Base-by-base conservation (phyloP, 2,329 filamentous ascomycete species). In the Fusarium proliferatum region DNA sequence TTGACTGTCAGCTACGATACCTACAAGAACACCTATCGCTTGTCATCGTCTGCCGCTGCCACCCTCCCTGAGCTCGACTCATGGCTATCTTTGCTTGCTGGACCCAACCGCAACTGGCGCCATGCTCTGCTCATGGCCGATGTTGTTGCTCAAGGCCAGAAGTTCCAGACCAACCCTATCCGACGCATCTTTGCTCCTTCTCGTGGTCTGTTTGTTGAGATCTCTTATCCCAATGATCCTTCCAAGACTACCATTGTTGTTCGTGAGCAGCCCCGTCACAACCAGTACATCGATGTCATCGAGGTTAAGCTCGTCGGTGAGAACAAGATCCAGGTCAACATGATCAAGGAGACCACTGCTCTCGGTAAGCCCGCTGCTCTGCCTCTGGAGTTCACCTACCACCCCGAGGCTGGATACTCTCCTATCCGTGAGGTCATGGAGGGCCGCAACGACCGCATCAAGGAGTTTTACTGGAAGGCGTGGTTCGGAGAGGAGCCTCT, bases 391-490 rank as follows among this genome's bases (percentile, higher is more conserved):
- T 98, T 98, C 86, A 94, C 90, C 9, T 99, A 99, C 85, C 94
- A 95, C 81, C 96, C 96, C 4, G 96, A 98, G 83, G 93, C 94
- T 64, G 96, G 96, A 36, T 99, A 98, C 81, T 96, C 97, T n/a
- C 96, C 96, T 23, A 97, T 99, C 76, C 93, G 93, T 70, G 96
- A 99, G 83, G 93, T 98, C 72, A 99, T 99, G 96, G 90, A 95
- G 41, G 93, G 90, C 62, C 94, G 96, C 80, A 99, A 99, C 81
- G 96, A 99, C 81, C 93, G 94, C 74, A 98, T 99, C 87, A 99
- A 99, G 88, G 94, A 97, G 83, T 99, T 99, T 83, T 99, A 99
- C 88, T 99, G 97, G 91, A 92, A 92, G 77, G 92, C 97, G 75
- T 99, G 96, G 96, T 99, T 99, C 78, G 96, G 95, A 46, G 89